Base-by-base conservation (phyloP, 805 yeast genomes). In the Lachancea dasiensis region DNA sequence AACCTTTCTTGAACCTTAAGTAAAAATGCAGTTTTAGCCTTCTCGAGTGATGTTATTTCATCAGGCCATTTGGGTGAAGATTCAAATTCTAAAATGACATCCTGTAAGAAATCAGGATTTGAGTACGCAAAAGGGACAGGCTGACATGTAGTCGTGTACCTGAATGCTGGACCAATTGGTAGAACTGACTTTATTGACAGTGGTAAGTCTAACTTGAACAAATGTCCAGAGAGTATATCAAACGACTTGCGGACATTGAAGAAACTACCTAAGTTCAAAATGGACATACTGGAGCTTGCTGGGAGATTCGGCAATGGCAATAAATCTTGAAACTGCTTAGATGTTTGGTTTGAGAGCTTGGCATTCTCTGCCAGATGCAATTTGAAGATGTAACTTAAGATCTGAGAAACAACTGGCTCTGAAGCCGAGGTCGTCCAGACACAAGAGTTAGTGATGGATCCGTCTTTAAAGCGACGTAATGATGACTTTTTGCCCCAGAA, bases 31-130 rank as follows among this genome's bases (percentile, higher is more conserved):
- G 94, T 76, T 55, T 92, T 92, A 11, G 95, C 82, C 52, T 82
- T 80, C 58, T 92, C 97, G 38, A 87, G 64, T 2, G 96, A 87
- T 27, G 70, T 64, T 5, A 86, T 58, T 57, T 92, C 96, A 60
- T 85, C 95, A 2, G 99, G 99, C 99, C 99, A 92, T 58, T 79
- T 78, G n/a, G 75, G 71, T 2, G 95, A 85, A 3, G 84, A 68
- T 63, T 92, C 98, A 59, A 92, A 86, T 60, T 89, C 95, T 25
- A 92, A 57, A 7, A 92, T 70, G 11, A 81, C 79, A 30, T 84
- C 89, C 50, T 82, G 85, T 68, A 86, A 77, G 54, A 82, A 84
- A 52, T 82, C 85, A 4, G 86, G 87, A 48, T 73, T 78, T 2
- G 84, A 70, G 21, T 70, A 68, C 6, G 90, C 86, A 67, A 75